Conservation (phyloP, 192 early-diverging fungal genomes). For the Coemansia sp. region DNA sequence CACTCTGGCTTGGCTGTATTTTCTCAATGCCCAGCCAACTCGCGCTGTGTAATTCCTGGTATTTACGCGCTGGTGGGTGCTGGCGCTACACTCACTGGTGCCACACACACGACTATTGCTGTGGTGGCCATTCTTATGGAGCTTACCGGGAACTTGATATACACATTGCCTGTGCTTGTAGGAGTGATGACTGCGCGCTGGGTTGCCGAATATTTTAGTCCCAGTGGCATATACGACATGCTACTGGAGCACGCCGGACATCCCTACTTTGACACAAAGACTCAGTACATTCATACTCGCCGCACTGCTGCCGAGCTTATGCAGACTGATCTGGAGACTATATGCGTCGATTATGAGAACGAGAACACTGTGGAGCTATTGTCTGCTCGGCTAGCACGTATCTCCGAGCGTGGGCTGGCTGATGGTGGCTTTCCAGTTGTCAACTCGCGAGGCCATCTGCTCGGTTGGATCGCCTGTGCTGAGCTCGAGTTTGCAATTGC, state of each 20-base stretch:
- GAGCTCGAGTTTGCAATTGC: slow-evolving; percentile 76
- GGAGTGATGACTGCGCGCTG: slow-evolving; percentile 66
- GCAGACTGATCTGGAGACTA: slow-evolving; percentile 62
- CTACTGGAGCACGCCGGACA: slow-evolving; percentile 69
- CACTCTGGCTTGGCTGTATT: slow-evolving; percentile 40
- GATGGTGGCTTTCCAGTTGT: slow-evolving; percentile 79
- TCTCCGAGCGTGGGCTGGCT: slow-evolving; percentile 59
- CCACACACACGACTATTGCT: slow-evolving; percentile 64
- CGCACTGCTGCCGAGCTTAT: slow-evolving; percentile 63
- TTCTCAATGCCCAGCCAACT: slow-evolving; percentile 49
- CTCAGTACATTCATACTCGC: slow-evolving; percentile 66
- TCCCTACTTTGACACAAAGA: slow-evolving; percentile 76
- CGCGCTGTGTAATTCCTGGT: slow-evolving; percentile 67
- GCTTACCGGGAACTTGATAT: slow-evolving; percentile 74
- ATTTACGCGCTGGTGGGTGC: slow-evolving; percentile 67
- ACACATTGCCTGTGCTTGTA: slow-evolving; percentile 65
- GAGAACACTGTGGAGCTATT: slow-evolving; percentile 61
- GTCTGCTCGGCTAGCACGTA: slow-evolving; percentile 55
- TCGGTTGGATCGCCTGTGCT: slow-evolving; percentile 80
- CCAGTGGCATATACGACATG: slow-evolving; percentile 72
- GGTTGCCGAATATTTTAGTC: slow-evolving; percentile 70
- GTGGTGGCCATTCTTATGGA: slow-evolving; percentile 77
- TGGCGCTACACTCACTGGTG: slow-evolving; percentile 55
- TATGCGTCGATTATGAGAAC: slow-evolving; percentile 64
- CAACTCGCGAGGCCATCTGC: slow-evolving; percentile 57